Conservation (phyloP, 2,329 filamentous ascomycete species). For the Epicoccum sorghinum region DNA sequence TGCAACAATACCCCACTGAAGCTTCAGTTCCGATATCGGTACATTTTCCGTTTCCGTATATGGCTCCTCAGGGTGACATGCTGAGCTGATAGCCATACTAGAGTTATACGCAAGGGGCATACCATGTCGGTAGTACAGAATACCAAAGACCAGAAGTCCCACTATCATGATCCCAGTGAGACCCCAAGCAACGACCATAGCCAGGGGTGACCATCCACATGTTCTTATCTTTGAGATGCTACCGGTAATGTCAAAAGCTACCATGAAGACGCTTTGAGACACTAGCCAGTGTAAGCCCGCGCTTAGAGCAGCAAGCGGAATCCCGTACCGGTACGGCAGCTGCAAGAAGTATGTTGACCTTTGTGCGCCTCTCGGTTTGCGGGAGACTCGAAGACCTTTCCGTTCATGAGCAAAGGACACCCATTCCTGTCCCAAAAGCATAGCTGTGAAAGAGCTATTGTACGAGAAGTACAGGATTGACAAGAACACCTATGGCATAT, state of each 20-base stretch:
- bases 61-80: conserved; percentile 29
- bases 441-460: not conserved
- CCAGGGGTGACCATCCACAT: too few relatives aligned
- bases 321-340: conserved; percentile 47
- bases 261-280: conserved; percentile 50
- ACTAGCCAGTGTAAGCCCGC: conserved; percentile 10
- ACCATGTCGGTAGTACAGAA: conserved; percentile 6
- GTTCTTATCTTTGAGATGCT: too few relatives aligned
- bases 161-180: not conserved
- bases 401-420: conserved; percentile 38
- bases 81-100: conserved; percentile 44
- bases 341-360: conserved; percentile 52
- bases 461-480: not conserved
- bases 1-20: too few relatives aligned
- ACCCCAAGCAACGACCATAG: too few relatives aligned
- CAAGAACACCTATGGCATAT: not conserved
- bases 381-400: conserved; percentile 49
- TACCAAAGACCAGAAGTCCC: conserved; percentile 13
- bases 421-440: not conserved
- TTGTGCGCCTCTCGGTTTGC: conserved; percentile 44
- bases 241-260: conserved; percentile 16
- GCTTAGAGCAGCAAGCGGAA: conserved; percentile 45
- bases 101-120: conserved; percentile 30
- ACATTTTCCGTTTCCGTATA: too few relatives aligned
- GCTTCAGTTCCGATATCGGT: too few relatives aligned